Conservation (phyloP, 306 rosid species). For the Cicer pinnatifidum region DNA sequence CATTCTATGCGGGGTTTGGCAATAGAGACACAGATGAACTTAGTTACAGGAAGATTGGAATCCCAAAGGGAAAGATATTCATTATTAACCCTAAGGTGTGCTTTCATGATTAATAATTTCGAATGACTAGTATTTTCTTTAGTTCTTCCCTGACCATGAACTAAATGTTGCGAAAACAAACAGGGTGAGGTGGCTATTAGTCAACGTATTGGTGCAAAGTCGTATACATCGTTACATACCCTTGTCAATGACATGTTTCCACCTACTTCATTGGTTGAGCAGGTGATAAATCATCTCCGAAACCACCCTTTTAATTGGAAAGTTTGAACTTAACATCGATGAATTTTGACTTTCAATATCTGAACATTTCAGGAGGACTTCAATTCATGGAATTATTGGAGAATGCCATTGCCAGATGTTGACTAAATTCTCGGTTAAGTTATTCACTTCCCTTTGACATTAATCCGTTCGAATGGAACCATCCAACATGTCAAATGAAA, state of each 20-base stretch:
- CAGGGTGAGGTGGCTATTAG: slow-evolving; percentile 99
- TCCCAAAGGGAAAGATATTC: slow-evolving; percentile 94
- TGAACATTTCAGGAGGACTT: slow-evolving; percentile 75
- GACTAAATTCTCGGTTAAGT: slow-evolving; percentile 44
- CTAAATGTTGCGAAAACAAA: slow-evolving; percentile 33
- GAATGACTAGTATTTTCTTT: neutral
- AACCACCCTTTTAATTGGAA: neutral
- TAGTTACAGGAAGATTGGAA: slow-evolving; percentile 93
- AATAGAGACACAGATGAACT: slow-evolving; percentile 97
- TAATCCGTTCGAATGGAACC: slow-evolving; percentile 24
- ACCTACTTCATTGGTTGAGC: slow-evolving; percentile 86
- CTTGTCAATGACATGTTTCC: slow-evolving; percentile 99
- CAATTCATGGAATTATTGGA: slow-evolving; percentile 97
- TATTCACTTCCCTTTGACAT: slow-evolving; percentile 33
- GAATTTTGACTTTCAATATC: slow-evolving; percentile 22
- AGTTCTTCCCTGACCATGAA: slow-evolving; percentile 13
- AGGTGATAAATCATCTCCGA: slow-evolving; percentile 56
- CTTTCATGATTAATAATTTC: slow-evolving; percentile 36
- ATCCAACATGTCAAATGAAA: slow-evolving; percentile 23
- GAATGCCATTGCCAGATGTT: slow-evolving; percentile 68
- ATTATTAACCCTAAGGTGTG: slow-evolving; percentile 96
- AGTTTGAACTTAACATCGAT: slow-evolving; percentile 9
- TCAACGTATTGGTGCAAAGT: slow-evolving; percentile 79
- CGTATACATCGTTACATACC: slow-evolving; percentile 93
- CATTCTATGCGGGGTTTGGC: slow-evolving; percentile 96